A percentile compares a stretch with the other conserved stretches of the same genome.
Evolutionary conservation across 176 grass and related monocot species (phyloP).

Genomic region (Zea luxurians): DNA sequence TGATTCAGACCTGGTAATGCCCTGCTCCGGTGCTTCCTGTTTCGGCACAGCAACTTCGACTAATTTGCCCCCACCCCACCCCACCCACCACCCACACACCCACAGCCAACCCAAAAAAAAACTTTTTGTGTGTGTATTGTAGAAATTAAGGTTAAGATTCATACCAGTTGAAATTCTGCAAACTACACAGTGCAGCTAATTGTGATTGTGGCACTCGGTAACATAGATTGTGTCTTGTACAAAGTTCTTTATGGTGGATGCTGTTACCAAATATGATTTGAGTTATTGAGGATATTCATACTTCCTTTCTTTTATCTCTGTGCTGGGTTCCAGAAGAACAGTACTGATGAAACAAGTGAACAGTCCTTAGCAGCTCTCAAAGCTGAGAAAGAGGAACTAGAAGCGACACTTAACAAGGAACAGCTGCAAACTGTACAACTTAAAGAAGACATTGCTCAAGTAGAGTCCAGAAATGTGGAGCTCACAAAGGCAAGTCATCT

Average conservation of each 20-base stretch:
- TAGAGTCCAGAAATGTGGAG: conserved; percentile 74
- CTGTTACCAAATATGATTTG: neutral
- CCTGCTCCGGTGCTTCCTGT: neutral
- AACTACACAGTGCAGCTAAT: neutral
- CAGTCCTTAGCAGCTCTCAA: conserved; percentile 60
- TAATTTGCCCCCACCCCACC: too few relatives aligned
- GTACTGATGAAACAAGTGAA: conserved; percentile 67
- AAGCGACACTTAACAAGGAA: conserved; percentile 68
- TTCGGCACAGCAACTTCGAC: too few relatives aligned
- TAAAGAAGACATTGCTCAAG: conserved; percentile 89
- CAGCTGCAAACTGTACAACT: conserved; percentile 71
- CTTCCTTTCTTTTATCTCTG: conserved; percentile 12
- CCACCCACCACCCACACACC: too few relatives aligned
- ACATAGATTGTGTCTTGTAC: neutral
- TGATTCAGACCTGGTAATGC: conserved; percentile 53
- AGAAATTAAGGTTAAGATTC: too few relatives aligned
- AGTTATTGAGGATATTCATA: conserved; percentile 6
- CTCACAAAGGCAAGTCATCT: conserved; percentile 67
- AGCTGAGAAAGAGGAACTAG: conserved; percentile 86
- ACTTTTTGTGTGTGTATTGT: too few relatives aligned
- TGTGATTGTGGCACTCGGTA: neutral
- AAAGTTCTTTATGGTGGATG: conserved; percentile 8
- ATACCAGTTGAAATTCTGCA: conserved; percentile 23
- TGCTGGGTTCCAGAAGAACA: conserved; percentile 56
- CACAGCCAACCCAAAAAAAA: too few relatives aligned